Evolutionary conservation across 2,329 filamentous ascomycete species (phyloP), one percentile per base, ranked within the genome.

Genomic region (Colletotrichum caudatum): DNA sequence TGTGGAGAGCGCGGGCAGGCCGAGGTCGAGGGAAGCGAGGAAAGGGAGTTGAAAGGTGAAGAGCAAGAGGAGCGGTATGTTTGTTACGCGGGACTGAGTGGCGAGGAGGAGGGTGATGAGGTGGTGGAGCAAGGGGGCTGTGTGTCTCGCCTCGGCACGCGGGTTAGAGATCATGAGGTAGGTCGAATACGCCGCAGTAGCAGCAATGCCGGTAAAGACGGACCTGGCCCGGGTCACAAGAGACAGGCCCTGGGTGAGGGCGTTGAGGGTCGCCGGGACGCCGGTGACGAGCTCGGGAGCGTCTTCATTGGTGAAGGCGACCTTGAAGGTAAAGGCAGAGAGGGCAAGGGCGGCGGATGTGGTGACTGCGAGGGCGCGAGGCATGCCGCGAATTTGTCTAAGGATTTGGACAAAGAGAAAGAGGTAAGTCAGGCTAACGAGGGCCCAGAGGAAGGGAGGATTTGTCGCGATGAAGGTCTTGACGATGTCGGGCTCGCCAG

Each of bases 401-500:
- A 85, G 79, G 8, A 88, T 78, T 62, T 83, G 81, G n/a, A 82
- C 79, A 48, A 82, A 85, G 8, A 90, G 83, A 76, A 90, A 86
- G 20, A 89, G 79, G 79, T 98, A 98, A 1, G 92, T 91, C 16
- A 87, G 79, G 50, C 90, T 84, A 29, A 97, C 86, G 12, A 97
- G 81, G 2, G 81, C 75, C 96, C 96, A 99, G 5, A 99, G 88
- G 0, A 93, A 78, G 37, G 84, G 80, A 2, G 90, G 90, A 68
- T 93, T 87, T 0, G 87, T 83, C 20, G 87, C 83, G 65, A 97
- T 84, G 77, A 94, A 92, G 6, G 81, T 84, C 71, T 92, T 93
- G 73, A 93, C 93, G 57, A 98, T 93, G 77, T 98, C 96, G 35
- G 94, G 90, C 50, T 92, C 92, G n/a, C 95, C 95, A 1, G 96